Evolutionary conservation across 352 stramenopile genomes (phyloP), one percentile per base, ranked within the genome.

Genomic region (Globisporangium apiculatum): DNA sequence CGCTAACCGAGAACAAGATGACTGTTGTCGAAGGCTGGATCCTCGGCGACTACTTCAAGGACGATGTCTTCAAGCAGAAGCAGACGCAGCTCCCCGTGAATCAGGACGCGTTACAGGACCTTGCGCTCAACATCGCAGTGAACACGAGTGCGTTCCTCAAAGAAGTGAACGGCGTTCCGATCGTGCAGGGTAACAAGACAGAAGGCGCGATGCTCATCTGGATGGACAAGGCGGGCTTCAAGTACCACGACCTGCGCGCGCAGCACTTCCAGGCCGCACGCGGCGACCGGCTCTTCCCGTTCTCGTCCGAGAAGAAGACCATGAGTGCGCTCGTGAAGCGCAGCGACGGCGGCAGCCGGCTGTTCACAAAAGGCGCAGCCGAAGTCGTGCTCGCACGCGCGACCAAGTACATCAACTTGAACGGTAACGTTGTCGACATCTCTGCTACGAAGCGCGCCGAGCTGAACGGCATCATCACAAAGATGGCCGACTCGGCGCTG

Each of bases 1-100:
- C 96, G 6, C 75, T 99, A 31, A 99, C 95, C 2, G 89, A 98
- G 61, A 99, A 99, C 72, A 97, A 96, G 50, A 99, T 99, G 96
- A 98, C 94, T 5, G 94, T 98, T 9, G 92, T 98, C 7, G 81
- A 96, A 62, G 89, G 88, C 35, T 96, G 89, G 69, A 70, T 94
- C 3, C 66, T 89, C 2, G 83, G 83, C 5, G 65, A 77, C 51
- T 72, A 89, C 35, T 89, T 86, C 55, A 67, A 71, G 8, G 66
- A 76, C 43, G 73, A 77, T 11, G 64, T 61, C 11, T 68, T 85
- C 51, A 80, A 76, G 58, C 56, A 64, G 36, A 43, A 64, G 3
- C 70, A 68, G 5, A 46, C 75, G 11, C 61, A 62, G 31, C 67
- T 86, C 10, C 53, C 67, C 0, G 61, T 89, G 4, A 59, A 86